Percentiles rank a stretch among this genome's conserved stretches.
phyloP scores from a whole-genome alignment of 371 early-diverging fungal genomes.

The Apophysomyces sp. region DNA sequence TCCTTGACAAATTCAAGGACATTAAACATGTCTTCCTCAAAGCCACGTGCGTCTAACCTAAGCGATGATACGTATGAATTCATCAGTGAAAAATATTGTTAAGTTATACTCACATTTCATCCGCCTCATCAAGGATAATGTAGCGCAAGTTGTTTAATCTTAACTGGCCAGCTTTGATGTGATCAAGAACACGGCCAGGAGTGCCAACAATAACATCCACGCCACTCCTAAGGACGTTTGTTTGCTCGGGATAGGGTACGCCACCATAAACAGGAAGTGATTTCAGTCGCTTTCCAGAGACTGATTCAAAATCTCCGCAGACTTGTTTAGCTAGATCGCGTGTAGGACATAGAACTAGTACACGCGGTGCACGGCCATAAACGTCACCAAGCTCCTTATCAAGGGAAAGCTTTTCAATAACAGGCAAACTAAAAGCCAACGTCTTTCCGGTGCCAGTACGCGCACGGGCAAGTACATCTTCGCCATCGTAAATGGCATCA shows the following conservation, averaged over 20 bases:
- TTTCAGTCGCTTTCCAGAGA: slow-evolving; percentile 59
- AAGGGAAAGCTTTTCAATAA: slow-evolving; percentile 74
- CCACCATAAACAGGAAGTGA: slow-evolving; percentile 81
- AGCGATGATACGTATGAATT: neutral
- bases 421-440: slow-evolving; percentile 87
- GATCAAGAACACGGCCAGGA: slow-evolving; percentile 96
- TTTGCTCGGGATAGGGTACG: slow-evolving; percentile 79
- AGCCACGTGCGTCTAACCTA: slow-evolving; percentile 88
- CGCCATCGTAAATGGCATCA: slow-evolving; percentile 80
- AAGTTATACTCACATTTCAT: slow-evolving; percentile 65
- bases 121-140: slow-evolving; percentile 95
- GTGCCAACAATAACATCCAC: slow-evolving; percentile 97
- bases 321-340: slow-evolving; percentile 97
- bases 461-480: slow-evolving; percentile 93
- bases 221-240: slow-evolving; percentile 78
- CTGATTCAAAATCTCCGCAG: slow-evolving; percentile 66
- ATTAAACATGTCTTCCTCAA: slow-evolving; percentile 91
- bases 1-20: slow-evolving; percentile 73
- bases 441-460: slow-evolving; percentile 98
- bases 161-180: slow-evolving; percentile 85
- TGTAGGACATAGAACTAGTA: slow-evolving; percentile 88
- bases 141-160: slow-evolving; percentile 71
- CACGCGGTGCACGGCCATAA: slow-evolving; percentile 75
- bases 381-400: slow-evolving; percentile 34
- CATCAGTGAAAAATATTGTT: neutral